A percentile compares a stretch with the other conserved stretches of the same genome.
Conservation (phyloP, 306 rosid genomes). For the Dalbergia cochinchinensis region DNA sequence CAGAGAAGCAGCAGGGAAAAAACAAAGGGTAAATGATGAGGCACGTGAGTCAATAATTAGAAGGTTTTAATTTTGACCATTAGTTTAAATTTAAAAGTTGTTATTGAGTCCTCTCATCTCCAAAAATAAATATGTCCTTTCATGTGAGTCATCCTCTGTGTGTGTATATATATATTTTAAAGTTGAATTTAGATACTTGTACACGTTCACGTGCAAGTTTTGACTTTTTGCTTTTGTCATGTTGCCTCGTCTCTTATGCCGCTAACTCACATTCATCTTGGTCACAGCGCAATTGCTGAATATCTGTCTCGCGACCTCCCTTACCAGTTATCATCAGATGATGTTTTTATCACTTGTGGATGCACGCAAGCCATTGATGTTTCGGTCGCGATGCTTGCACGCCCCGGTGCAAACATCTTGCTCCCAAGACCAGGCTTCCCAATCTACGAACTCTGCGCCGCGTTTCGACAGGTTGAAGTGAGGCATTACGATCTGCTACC, state of each 20-base stretch:
- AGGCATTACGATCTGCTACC: slow-evolving; percentile 81
- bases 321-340: slow-evolving; percentile 74
- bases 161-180: too few species aligned
- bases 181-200: too few species aligned
- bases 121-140: too few species aligned
- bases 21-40: too few species aligned
- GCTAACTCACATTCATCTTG: background rate
- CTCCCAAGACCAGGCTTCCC: slow-evolving; percentile 98
- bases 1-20: too few species aligned
- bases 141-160: too few species aligned
- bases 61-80: too few species aligned
- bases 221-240: background rate
- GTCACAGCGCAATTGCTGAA: slow-evolving; percentile 78
- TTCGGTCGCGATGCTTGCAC: slow-evolving; percentile 83
- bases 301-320: slow-evolving; percentile 93
- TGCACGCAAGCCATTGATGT: slow-evolving; percentile 99
- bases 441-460: slow-evolving; percentile 81
- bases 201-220: too few species aligned
- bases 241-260: background rate
- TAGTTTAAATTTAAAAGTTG: too few species aligned
- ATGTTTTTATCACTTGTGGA: slow-evolving; percentile 89
- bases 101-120: too few species aligned
- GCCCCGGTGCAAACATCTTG: slow-evolving; percentile 83
- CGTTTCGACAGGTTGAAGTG: slow-evolving; percentile 80
- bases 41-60: too few species aligned